These are phyloP conservation scores for Nicotiana knightiana DNA, from an alignment of 257 asterid genomes.

Conservation along the genomic window DNA sequence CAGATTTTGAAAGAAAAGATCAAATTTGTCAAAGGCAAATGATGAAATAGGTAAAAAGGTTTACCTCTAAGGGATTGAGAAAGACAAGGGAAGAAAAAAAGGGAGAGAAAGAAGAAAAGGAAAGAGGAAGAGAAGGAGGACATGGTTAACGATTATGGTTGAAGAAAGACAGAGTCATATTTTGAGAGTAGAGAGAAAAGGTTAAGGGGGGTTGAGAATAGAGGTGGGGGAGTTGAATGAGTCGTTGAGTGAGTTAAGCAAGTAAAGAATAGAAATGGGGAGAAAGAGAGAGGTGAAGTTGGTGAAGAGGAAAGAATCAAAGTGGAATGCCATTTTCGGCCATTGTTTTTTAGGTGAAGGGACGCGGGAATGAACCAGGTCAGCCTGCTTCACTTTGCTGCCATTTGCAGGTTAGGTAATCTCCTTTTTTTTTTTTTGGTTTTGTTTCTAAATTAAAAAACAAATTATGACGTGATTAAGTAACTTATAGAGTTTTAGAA, in stretches of 20 bases:
- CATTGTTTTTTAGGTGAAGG: background rate
- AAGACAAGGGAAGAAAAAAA: slow-evolving; percentile 22
- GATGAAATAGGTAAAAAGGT: background rate
- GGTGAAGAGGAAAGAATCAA: slow-evolving; percentile 28
- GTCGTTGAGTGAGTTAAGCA: slow-evolving; percentile 21
- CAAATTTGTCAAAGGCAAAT: background rate
- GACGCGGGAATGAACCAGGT: slow-evolving; percentile 10
- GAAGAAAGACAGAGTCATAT: background rate
- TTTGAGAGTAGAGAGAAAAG: background rate
- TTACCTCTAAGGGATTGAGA: slow-evolving; percentile 58
- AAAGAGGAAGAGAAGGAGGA: slow-evolving; percentile 20
- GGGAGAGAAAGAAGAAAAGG: slow-evolving; percentile 20
- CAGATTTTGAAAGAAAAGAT: background rate
- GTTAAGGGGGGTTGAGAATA: background rate
- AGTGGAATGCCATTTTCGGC: background rate
- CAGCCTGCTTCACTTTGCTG: slow-evolving; percentile 10
- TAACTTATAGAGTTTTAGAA: too few species aligned
- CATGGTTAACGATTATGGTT: slow-evolving; percentile 22
- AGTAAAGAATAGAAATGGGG: slow-evolving; percentile 13
- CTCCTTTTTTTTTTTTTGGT: too few species aligned
- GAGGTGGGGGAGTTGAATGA: slow-evolving; percentile 22
- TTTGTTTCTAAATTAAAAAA: background rate
- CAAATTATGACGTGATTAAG: background rate
- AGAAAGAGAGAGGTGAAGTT: slow-evolving; percentile 23
- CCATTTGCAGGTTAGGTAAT: background rate